Evolutionary conservation across 768 basidiomycete genomes (phyloP), one percentile per base, ranked within the genome.

Genomic region (Hericium erinaceus): DNA sequence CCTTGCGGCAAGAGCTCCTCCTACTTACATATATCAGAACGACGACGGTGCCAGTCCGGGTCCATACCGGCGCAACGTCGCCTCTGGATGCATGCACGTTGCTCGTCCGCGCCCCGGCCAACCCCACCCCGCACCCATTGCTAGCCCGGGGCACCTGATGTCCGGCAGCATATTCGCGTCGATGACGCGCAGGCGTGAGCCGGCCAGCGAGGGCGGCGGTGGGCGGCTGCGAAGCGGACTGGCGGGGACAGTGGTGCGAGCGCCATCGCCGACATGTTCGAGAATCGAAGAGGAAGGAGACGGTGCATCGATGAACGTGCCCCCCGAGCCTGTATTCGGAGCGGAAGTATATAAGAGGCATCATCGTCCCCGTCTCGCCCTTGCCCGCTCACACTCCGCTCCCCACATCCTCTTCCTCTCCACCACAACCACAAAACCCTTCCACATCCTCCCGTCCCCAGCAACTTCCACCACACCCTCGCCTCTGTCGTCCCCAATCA

Each of bases 401-500:
- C 62, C 62, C 37, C 58, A 61, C 51, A 60, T 61, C 40, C 46
- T 39, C 57, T 26, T 54, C 57, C 12, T 57, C 57, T 38, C 57
- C 55, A 49, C 55, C 20, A 39, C 46, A 48, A 49, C 55, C 18
- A 44, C 55, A 52, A 38, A 15, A 3, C 54, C 54, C 39, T 39
- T 62, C 53, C 56, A 61, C 37, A 44, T 60, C 59, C 60, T 59
- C 52, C 54, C 55, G 26, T 58, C 58, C 12, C 41, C 41, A 54
- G 48, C 62, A 61, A 33, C 33, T 8, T 10, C 33, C 33, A 33
- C 33, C 33, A 6, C 33, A 40, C 46, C 48, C 39, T 16, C 57
- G 39, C 52, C 65, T 60, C 48, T 49, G 61, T 58, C 33, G 44
- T 56, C 54, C 60, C 58, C 56, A 68, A 80, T 80, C 73, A 79